phyloP scores from a whole-genome alignment of 116 monocot species.

The Papilionanthe hybrid region DNA sequence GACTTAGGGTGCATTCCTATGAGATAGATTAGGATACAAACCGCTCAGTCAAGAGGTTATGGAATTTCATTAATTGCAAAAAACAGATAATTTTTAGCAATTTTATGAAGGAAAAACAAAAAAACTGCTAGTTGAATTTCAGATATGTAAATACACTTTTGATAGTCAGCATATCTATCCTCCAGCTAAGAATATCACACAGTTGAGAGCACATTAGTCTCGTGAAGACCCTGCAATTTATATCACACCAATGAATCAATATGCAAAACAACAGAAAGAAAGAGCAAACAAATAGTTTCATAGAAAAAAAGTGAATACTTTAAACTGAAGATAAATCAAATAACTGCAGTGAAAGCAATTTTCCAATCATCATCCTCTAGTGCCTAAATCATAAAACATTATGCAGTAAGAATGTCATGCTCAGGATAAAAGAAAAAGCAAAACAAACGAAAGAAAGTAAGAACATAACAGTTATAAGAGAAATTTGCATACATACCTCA shows the following conservation, averaged over 20 bases:
- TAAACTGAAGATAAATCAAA: neutral
- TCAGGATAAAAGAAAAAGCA: neutral
- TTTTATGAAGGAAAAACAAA: constrained; percentile 2
- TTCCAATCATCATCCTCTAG: neutral
- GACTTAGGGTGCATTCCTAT: neutral
- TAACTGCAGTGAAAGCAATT: neutral
- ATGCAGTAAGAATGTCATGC: neutral
- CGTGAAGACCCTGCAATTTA: constrained; percentile 67
- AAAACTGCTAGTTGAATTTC: constrained; percentile 28
- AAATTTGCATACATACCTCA: no score
- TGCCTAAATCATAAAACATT: neutral
- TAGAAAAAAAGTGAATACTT: neutral
- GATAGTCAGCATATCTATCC: constrained; percentile 57
- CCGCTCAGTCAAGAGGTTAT: neutral
- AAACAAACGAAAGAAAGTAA: neutral
- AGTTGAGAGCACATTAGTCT: constrained; percentile 60
- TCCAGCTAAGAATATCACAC: constrained; percentile 80
- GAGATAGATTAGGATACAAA: neutral
- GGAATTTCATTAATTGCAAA: neutral
- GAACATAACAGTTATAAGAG: no score
- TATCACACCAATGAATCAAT: constrained; percentile 61
- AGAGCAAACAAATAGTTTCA: constrained; percentile 7
- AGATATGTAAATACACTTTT: constrained; percentile 40
- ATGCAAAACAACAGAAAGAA: constrained; percentile 14
- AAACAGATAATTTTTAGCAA: neutral